Evolutionary conservation across 495 filamentous ascomycete genomes (phyloP).

Genomic region (Talaromyces ruber): DNA sequence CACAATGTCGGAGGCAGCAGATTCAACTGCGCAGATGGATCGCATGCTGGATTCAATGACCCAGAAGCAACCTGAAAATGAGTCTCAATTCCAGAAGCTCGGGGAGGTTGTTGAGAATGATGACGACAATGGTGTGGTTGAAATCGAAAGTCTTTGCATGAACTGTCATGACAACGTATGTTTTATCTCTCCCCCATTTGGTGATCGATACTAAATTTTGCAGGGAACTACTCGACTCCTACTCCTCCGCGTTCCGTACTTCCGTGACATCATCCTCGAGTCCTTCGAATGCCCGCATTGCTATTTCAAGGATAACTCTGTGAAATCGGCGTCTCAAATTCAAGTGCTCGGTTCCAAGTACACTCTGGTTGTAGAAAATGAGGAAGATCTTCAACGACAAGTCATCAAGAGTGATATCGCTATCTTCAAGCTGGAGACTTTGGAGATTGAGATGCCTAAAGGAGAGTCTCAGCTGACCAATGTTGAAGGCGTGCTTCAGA

Average conservation of each 20-base stretch:
- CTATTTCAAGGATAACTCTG: slow-evolving; percentile 78
- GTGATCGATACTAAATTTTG: not conserved
- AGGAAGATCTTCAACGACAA: slow-evolving; percentile 70
- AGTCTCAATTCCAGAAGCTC: slow-evolving; percentile 35
- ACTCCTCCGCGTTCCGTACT: slow-evolving; percentile 86
- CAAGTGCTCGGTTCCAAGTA: slow-evolving; percentile 82
- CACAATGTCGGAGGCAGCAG: slow-evolving; percentile 26
- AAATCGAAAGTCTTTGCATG: slow-evolving; percentile 67
- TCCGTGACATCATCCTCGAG: slow-evolving; percentile 94
- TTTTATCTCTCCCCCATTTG: slow-evolving; percentile 2
- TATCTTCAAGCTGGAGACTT: slow-evolving; percentile 67
- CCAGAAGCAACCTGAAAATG: slow-evolving; percentile 4
- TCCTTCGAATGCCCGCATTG: slow-evolving; percentile 91
- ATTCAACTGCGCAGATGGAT: slow-evolving; percentile 9
- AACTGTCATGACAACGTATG: slow-evolving; percentile 80
- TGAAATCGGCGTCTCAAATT: slow-evolving; percentile 83
- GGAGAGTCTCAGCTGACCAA: slow-evolving; percentile 86
- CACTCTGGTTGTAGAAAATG: slow-evolving; percentile 58
- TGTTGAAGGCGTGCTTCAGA: slow-evolving; percentile 75
- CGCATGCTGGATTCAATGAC: slow-evolving; percentile 6
- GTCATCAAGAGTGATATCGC: slow-evolving; percentile 88
- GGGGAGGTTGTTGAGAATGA: slow-evolving; percentile 34
- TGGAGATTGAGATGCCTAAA: slow-evolving; percentile 86
- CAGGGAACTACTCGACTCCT: slow-evolving; percentile 81
- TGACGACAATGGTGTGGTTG: slow-evolving; percentile 38